Evolutionary conservation across 2,329 filamentous ascomycete genomes (phyloP), one percentile per base, ranked within the genome.

Genomic region (Claviceps sp.): DNA sequence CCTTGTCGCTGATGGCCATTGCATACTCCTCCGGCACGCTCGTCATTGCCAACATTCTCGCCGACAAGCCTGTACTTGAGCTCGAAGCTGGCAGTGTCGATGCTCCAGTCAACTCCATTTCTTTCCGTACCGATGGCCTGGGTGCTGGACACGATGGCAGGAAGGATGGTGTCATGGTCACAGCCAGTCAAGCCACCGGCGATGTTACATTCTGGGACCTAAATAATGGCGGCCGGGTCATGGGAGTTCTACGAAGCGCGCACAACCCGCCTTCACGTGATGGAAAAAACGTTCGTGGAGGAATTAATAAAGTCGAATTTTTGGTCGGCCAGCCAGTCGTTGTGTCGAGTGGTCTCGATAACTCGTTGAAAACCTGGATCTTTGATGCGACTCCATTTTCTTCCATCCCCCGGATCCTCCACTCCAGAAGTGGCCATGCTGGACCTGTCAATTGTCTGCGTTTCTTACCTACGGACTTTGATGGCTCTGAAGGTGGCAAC

Each of bases 131-230:
- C 0, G 93, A 98, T 62, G 87, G 87, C 6, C 72, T 87, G 51
- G 93, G 93, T 26, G 90, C 93, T 16, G 91, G 90, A 7, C 82
- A 88, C 37, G 88, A 96, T 67, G 90, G 91, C 1, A 81, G 82
- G 51, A 82, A 84, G 59, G 80, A 89, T 38, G 93, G 93, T 51
- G 88, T 96, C 51, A 95, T 98, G 89, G 91, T 91, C 7, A 97
- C 93, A 0, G 82, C 88, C 8, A 89, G 87, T 22, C 73, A 75
- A 26, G 75, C 79, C 4, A 90, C 79, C 55, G 91, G 93, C 37
- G 93, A 98, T 66, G 79, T 98, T 45, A 95, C 88, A 0, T 85
- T 98, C 57, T 98, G 93, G 93, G 93, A 98, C 65, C 74, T 98
- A 52, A 96, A 96, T 64, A 78, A 85, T 40, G 89, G 89, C 16